Base-by-base conservation (phyloP, 1,139 yeast species). In the Geotrichum restrictum region DNA sequence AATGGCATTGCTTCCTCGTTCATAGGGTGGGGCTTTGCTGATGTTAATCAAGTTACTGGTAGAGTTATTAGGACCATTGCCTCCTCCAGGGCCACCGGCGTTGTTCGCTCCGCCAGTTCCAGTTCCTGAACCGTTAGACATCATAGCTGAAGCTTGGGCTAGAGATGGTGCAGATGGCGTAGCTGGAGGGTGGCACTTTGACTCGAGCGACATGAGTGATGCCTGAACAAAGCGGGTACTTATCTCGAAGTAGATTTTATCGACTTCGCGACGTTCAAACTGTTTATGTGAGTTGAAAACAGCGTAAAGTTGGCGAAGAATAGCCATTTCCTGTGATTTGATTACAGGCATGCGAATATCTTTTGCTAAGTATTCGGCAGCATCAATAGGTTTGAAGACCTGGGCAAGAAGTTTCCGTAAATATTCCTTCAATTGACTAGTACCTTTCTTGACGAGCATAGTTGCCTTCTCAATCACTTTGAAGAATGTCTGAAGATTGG, bases 1-100 rank as follows among this genome's bases (percentile, higher is more conserved):
- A 43, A 86, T 77, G 4, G 88, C 85, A 62, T 79, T 81, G 45
- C 79, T 73, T 1, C 86, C 86, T 61, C 76, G 79, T 60, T 83
- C 87, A 63, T 82, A 76, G 0, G 76, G 50, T 14, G 52, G 85
- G 67, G 61, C 77, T 66, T 64, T 69, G 44, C 52, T 51, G n/a
- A 49, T 46, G 27, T 49, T 56, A 6, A 54, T 49, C n/a, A 43
- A 39, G 18, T n/a, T 39, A 37, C 21, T 44, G 36, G 49, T n/a
- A 19, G 46, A 36, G 38, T 19, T 49, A 24, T 36, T 44, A 8
- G 46, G 42, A 10, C 41, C 36, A 36, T 14, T 31, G 19, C 42
- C 16, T 22, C 27, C 38, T 14, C 31, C 40, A 10, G 21, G 16
- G 16, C 46, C 44, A 5, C 43, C 45, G 14, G 47, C 36, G 29